These are phyloP conservation scores for Tricladium varicosporioides DNA, from an alignment of 2,329 filamentous ascomycete genomes.

Conservation along the genomic window DNA sequence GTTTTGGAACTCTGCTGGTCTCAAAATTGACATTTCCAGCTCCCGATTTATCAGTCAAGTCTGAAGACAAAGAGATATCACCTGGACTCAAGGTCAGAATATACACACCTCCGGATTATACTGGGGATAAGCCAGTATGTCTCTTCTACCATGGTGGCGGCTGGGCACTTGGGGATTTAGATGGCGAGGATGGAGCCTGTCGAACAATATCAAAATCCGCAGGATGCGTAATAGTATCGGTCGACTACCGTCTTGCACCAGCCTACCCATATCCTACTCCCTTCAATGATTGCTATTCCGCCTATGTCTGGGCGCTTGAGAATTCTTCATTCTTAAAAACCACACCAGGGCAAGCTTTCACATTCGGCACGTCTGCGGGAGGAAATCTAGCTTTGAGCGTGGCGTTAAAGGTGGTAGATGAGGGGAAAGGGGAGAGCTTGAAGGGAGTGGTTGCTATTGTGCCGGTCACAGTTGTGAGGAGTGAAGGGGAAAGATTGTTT, in stretches of 20 bases:
- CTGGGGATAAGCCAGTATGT: conserved; percentile 33
- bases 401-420: conserved; percentile 39
- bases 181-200: conserved; percentile 34
- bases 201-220: conserved; percentile 29
- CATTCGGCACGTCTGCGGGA: conserved; percentile 39
- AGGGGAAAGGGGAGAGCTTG: conserved; percentile 33
- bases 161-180: conserved; percentile 37
- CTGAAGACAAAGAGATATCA: conserved; percentile 31
- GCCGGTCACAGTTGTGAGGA: conserved; percentile 37
- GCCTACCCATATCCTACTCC: conserved; percentile 35
- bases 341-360: conserved; percentile 29
- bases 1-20: conserved; percentile 4
- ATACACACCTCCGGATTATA: conserved; percentile 35
- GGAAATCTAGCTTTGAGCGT: conserved; percentile 37
- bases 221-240: conserved; percentile 34
- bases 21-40: conserved; percentile 24
- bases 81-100: conserved; percentile 33
- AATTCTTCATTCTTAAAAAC: conserved; percentile 11
- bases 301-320: conserved; percentile 35
- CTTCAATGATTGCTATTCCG: conserved; percentile 36
- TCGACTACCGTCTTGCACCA: conserved; percentile 37
- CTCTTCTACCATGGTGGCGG: conserved; percentile 38
- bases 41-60: conserved; percentile 33
- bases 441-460: conserved; percentile 39
- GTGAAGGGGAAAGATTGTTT: conserved; percentile 19